Percentiles rank a stretch among this genome's conserved stretches.
These are phyloP conservation scores for Lactifluus piperatus DNA, from an alignment of 768 basidiomycete species.

Conservation along the genomic window DNA sequence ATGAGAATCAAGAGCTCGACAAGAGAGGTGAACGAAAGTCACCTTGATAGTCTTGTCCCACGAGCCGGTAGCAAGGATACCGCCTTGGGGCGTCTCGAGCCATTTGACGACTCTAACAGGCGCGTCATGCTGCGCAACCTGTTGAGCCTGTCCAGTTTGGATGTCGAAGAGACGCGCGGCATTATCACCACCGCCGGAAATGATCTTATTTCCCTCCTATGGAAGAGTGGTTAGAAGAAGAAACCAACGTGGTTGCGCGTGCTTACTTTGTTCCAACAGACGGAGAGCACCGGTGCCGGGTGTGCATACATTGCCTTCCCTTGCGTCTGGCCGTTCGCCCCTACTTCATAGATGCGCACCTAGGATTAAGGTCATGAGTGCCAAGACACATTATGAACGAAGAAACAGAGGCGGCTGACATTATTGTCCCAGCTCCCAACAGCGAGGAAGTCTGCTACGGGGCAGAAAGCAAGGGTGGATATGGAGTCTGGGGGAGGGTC, in stretches of 20 bases:
- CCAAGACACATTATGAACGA: constrained; percentile 5
- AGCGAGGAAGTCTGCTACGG: constrained; percentile 80
- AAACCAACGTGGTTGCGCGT: background rate
- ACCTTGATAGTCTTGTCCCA: constrained; percentile 99
- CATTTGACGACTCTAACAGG: constrained; percentile 78
- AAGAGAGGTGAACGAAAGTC: constrained; percentile 18
- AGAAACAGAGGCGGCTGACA: constrained; percentile 34
- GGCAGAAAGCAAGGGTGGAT: constrained; percentile 76
- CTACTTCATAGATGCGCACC: constrained; percentile 92
- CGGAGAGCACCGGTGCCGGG: constrained; percentile 79
- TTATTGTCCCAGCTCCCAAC: constrained; percentile 94
- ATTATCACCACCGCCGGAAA: constrained; percentile 93
- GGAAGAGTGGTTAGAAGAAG: constrained; percentile 5
- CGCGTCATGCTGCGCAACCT: constrained; percentile 87
- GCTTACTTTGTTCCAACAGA: constrained; percentile 87
- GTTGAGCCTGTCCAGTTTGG: constrained; percentile 66
- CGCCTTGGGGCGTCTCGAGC: constrained; percentile 65
- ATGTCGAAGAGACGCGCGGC: constrained; percentile 92
- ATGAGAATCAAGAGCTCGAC: background rate
- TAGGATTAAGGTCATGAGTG: constrained; percentile 25
- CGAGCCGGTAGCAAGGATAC: constrained; percentile 84
- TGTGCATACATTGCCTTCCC: constrained; percentile 89
- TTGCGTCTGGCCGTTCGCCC: constrained; percentile 66
- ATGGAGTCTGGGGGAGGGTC: constrained; percentile 85
- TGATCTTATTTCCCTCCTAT: constrained; percentile 83